Conservation (phyloP, 257 asterid species). For the Solanum dulcamara region DNA sequence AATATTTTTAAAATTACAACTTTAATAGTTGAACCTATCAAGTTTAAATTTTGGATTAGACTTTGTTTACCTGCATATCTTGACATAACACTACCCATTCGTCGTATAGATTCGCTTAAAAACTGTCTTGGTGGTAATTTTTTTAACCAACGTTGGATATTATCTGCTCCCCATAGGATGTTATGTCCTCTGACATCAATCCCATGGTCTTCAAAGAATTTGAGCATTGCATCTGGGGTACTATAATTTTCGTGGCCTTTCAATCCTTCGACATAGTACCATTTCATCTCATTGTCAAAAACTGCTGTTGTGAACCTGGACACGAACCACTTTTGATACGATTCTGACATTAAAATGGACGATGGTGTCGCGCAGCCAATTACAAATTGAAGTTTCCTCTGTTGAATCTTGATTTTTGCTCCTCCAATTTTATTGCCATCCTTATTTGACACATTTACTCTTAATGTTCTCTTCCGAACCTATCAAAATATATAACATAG, state of each 20-base stretch:
- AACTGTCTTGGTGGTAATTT: conserved; percentile 10
- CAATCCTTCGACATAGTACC: conserved; percentile 30
- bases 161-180: conserved; percentile 29
- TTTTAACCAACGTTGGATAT: conserved; percentile 21
- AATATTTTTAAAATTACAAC: background rate
- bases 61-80: conserved; percentile 15
- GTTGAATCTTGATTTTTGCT: conserved; percentile 20
- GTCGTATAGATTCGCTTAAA: conserved; percentile 13
- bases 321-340: conserved; percentile 38
- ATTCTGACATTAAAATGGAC: conserved; percentile 14
- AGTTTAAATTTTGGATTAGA: background rate
- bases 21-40: background rate
- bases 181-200: conserved; percentile 41
- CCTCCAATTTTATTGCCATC: conserved; percentile 24
- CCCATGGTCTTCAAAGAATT: conserved; percentile 14
- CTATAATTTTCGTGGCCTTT: conserved; percentile 33
- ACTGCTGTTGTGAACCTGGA: conserved; percentile 32
- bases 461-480: background rate
- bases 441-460: conserved; percentile 1
- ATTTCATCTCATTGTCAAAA: conserved; percentile 49
- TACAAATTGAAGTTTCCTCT: conserved; percentile 20
- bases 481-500: background rate
- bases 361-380: conserved; percentile 31
- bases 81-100: conserved; percentile 28
- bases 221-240: conserved; percentile 39